Evolutionary conservation across 2,329 filamentous ascomycete species (phyloP).

Genomic region (Pyrenophora seminiperda): DNA sequence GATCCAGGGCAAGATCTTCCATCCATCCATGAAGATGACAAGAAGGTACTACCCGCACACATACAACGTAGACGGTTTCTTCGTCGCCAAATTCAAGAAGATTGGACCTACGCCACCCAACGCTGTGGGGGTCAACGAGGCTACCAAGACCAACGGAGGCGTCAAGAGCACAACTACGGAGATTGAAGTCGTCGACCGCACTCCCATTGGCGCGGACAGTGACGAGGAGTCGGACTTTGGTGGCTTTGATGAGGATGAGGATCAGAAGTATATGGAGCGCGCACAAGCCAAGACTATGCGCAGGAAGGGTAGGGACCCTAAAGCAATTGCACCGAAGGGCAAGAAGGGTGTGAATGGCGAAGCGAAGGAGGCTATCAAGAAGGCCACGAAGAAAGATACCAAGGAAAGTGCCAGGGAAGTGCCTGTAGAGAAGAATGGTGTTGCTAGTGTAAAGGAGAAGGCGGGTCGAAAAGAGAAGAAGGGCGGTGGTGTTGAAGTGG

Average conservation of each 20-base stretch:
- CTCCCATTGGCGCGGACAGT: conserved; percentile 62
- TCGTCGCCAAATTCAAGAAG: conserved; percentile 97
- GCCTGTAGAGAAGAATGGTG: conserved; percentile 7
- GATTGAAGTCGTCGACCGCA: conserved; percentile 66
- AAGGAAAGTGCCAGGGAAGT: conserved; percentile 21
- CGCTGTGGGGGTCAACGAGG: conserved; percentile 49
- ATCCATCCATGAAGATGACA: conserved; percentile 71
- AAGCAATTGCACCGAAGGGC: conserved; percentile 36
- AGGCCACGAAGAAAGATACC: conserved; percentile 21
- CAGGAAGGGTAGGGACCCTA: conserved; percentile 56
- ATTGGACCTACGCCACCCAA: conserved; percentile 73
- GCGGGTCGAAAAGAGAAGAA: conserved; percentile 20
- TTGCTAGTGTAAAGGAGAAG: conserved; percentile 12
- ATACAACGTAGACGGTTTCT: conserved; percentile 85
- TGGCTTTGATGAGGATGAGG: conserved; percentile 58
- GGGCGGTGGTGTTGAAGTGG: conserved; percentile 11
- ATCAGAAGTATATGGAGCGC: conserved; percentile 54
- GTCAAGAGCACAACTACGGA: conserved; percentile 51
- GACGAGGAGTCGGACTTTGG: conserved; percentile 53
- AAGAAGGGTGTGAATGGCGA: conserved; percentile 26
- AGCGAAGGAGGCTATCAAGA: conserved; percentile 11
- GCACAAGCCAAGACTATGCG: conserved; percentile 51
- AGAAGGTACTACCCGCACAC: conserved; percentile 46
- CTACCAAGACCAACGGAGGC: conserved; percentile 40
- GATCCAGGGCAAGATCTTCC: conserved; percentile 91